Conservation (phyloP, 2,329 filamentous ascomycete species). For the Pseudomassariella vexata region DNA sequence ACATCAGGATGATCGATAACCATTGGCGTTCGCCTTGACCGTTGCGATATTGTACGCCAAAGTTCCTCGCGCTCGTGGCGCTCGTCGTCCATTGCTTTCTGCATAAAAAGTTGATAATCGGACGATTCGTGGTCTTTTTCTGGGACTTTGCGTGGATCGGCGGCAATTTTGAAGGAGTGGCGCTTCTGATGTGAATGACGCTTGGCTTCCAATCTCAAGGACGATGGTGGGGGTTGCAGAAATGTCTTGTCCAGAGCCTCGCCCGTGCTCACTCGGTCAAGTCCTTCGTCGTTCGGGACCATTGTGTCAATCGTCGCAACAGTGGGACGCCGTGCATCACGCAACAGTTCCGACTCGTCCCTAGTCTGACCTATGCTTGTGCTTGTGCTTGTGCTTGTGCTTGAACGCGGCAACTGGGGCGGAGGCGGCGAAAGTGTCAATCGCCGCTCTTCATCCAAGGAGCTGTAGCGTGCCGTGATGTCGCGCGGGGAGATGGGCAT, state of each 20-base stretch:
- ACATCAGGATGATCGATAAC: background rate
- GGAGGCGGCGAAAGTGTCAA: background rate
- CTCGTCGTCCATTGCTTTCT: slow-evolving; percentile 5
- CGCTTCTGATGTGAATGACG: slow-evolving; percentile 1
- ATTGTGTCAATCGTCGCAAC: slow-evolving; percentile 2
- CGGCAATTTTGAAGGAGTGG: slow-evolving; percentile 5
- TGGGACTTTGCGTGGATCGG: slow-evolving; percentile 1
- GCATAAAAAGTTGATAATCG: slow-evolving; percentile 7
- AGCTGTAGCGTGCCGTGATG: background rate
- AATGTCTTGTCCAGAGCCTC: background rate
- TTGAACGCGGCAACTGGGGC: background rate
- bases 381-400: background rate
- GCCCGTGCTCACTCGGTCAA: background rate
- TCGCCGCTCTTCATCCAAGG: slow-evolving; percentile 1
- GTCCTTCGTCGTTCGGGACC: background rate
- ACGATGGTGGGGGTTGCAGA: background rate
- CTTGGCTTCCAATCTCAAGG: background rate
- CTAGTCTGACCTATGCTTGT: background rate
- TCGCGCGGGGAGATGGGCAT: background rate
- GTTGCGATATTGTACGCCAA: slow-evolving; percentile 4
- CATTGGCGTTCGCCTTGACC: background rate
- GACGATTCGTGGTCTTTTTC: slow-evolving; percentile 3
- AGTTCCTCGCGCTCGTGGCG: slow-evolving; percentile 3
- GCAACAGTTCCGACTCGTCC: background rate
- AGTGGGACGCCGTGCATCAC: slow-evolving; percentile 1